These are phyloP conservation scores for Alternaria consortialis DNA, from an alignment of 2,329 filamentous ascomycete genomes.

Conservation along the genomic window DNA sequence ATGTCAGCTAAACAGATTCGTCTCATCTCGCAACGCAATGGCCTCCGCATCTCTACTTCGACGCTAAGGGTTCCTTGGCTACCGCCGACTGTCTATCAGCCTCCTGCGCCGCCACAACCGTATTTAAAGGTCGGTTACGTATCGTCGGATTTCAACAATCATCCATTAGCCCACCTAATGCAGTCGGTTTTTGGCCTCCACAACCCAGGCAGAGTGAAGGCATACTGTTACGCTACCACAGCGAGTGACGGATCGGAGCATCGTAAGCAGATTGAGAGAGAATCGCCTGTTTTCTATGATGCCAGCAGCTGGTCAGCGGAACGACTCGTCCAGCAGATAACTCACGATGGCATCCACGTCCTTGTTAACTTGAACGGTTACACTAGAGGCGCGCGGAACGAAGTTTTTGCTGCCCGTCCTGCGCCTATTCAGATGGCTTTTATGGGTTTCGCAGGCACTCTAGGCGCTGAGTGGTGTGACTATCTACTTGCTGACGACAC, in stretches of 20 bases:
- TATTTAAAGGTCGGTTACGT: constrained; percentile 94
- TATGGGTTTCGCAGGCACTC: constrained; percentile 96
- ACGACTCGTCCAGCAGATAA: constrained; percentile 83
- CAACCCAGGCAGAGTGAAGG: constrained; percentile 74
- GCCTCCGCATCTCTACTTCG: constrained; percentile 88
- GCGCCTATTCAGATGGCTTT: constrained; percentile 99
- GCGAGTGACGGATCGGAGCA: constrained; percentile 88
- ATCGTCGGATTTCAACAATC: constrained; percentile 98
- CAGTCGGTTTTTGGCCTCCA: constrained; percentile 98
- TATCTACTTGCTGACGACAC: constrained; percentile 92
- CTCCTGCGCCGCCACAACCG: constrained; percentile 81
- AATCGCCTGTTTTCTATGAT: constrained; percentile 90
- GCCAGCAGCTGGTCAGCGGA: constrained; percentile 88
- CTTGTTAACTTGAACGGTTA: constrained; percentile 98
- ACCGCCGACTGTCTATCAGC: constrained; percentile 79
- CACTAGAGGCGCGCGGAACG: constrained; percentile 93
- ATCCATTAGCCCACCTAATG: constrained; percentile 96
- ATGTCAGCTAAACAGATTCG: constrained; percentile 91
- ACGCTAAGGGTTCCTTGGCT: constrained; percentile 90
- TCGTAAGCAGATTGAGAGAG: constrained; percentile 89
- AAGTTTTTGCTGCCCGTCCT: constrained; percentile 93
- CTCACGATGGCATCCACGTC: constrained; percentile 89
- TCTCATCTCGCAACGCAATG: constrained; percentile 93
- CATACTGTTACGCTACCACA: constrained; percentile 96
- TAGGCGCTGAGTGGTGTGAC: constrained; percentile 98